phyloP scores from a whole-genome alignment of 768 basidiomycete genomes.

The Amanita brunnescens region DNA sequence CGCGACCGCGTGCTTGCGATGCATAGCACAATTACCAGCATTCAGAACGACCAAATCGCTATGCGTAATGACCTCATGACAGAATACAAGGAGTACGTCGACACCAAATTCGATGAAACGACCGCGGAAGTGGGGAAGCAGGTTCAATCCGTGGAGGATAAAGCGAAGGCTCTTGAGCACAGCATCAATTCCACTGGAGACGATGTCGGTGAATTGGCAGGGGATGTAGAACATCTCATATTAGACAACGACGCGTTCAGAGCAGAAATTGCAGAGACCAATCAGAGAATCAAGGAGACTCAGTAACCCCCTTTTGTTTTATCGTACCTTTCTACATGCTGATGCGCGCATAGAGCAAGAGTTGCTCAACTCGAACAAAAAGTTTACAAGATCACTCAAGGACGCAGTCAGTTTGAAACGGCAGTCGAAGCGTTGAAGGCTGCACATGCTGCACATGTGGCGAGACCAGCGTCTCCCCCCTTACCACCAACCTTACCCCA shows the following conservation, averaged over 20 bases:
- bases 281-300: background rate
- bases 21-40: slow-evolving; percentile 4
- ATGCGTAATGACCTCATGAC: slow-evolving; percentile 14
- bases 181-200: slow-evolving; percentile 14
- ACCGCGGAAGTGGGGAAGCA: background rate
- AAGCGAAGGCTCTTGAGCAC: slow-evolving; percentile 9
- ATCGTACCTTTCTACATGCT: background rate
- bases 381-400: slow-evolving; percentile 12
- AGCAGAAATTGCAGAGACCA: background rate
- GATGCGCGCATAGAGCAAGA: background rate
- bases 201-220: slow-evolving; percentile 14
- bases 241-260: background rate
- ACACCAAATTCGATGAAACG: slow-evolving; percentile 14
- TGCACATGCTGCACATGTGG: slow-evolving; percentile 16
- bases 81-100: slow-evolving; percentile 15
- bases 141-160: background rate
- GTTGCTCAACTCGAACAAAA: slow-evolving; percentile 6
- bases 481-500: slow-evolving; percentile 12
- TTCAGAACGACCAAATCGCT: slow-evolving; percentile 17
- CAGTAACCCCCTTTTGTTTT: background rate
- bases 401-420: slow-evolving; percentile 12
- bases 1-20: slow-evolving; percentile 5
- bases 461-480: slow-evolving; percentile 13
- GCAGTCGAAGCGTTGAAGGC: slow-evolving; percentile 18
- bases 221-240: slow-evolving; percentile 10